Base-by-base conservation (phyloP, 2,329 filamentous ascomycete species). In the Nakataea oryzae region DNA sequence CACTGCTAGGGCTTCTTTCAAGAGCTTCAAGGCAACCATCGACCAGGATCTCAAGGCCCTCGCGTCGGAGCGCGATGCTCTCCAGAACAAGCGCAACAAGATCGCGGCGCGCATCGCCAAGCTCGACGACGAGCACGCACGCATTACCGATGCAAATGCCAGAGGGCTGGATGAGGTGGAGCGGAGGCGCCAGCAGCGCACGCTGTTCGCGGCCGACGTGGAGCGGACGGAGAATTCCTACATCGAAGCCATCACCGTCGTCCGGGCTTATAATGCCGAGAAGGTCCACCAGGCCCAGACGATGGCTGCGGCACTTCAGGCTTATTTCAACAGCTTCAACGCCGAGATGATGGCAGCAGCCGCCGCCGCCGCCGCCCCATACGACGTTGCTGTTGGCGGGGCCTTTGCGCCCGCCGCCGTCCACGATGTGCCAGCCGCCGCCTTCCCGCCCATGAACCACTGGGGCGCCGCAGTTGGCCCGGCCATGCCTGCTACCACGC, bases 51-150 rank as follows among this genome's bases (percentile, higher is more conserved):
- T 88, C 65, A 83, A 85, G 68, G 76, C 78, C 30, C 79, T 89
- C 61, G 83, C 86, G 67, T 81, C 85, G 58, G 89, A 92, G 63
- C 82, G 87, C 68, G 76, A 79, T 26, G 80, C 81, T 65, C 76
- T 87, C 0, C 81, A 86, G 69, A 83, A 85, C 62, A 90, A 90
- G 72, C 82, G 84, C 59, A 90, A 90, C 75, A 89, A 89, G 74
- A 86, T 91, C 55, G 83, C 85, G 62, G 80, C 83, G 29, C 86
- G 89, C 60, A 87, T 90, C 67, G 80, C 81, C 70, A 90, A 90
- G 76, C 84, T 91, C 28, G 86, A 88, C 66, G 86, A 84, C 66
- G 89, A 92, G 72, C 81, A 89, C 67, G 85, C 86, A 62, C 86
- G 86, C 67, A 86, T 92, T 67, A 80, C 82, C 28, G 85, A 88